These are phyloP conservation scores for Marsdenia floribunda DNA, from an alignment of 257 asterid genomes.

Conservation along the genomic window DNA sequence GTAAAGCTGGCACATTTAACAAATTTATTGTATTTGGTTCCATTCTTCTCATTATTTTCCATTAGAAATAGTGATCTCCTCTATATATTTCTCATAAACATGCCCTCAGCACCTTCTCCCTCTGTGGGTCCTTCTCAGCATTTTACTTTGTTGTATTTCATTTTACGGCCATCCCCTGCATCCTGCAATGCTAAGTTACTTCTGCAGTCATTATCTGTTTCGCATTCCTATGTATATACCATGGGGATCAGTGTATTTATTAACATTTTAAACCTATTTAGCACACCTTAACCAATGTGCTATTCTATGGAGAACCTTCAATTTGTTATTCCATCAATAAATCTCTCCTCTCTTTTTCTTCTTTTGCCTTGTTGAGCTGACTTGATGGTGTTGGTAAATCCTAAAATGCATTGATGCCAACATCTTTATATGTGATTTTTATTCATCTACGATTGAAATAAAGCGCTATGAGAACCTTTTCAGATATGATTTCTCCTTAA, in stretches of 20 bases:
- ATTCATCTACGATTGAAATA: neutral
- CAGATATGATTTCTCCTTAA: neutral
- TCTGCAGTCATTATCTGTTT: neutral
- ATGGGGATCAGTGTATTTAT: neutral
- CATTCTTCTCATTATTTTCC: neutral
- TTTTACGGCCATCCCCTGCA: neutral
- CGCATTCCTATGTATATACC: neutral
- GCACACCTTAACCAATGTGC: neutral
- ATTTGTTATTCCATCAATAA: neutral
- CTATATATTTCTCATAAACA: neutral
- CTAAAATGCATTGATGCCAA: neutral
- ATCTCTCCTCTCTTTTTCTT: neutral
- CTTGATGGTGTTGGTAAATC: neutral
- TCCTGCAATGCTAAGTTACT: neutral
- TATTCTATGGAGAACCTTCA: neutral
- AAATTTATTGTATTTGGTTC: neutral
- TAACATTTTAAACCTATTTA: neutral
- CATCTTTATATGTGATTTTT: neutral
- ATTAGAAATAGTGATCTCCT: neutral
- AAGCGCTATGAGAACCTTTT: neutral
- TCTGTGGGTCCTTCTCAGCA: neutral
- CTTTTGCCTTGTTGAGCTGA: neutral
- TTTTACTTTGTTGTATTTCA: neutral
- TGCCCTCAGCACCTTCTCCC: neutral
- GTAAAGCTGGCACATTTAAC: neutral